A percentile compares a stretch with the other conserved stretches of the same genome.
Evolutionary conservation across 23 red algal genomes (phyloP).

Genomic region (Pyropia haitanensis): DNA sequence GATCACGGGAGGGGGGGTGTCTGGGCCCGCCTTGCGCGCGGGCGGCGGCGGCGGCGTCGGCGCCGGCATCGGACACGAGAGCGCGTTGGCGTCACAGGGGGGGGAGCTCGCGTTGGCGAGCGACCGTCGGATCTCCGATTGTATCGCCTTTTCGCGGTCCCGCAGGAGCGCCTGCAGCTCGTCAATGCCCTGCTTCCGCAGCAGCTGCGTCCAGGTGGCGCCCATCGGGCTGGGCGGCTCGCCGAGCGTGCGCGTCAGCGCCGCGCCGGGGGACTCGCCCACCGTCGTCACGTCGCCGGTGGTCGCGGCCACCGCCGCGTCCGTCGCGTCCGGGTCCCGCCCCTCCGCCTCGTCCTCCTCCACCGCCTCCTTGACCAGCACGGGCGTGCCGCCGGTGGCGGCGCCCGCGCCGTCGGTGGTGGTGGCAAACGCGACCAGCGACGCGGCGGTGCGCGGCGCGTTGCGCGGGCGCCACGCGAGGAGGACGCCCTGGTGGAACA

Average conservation of each 20-base stretch:
- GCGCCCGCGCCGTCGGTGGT: background rate
- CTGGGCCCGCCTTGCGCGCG: background rate
- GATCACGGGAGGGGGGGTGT: slow-evolving; percentile 14
- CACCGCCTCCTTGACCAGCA: slow-evolving; percentile 9
- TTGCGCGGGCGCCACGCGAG: background rate
- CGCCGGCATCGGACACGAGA: background rate
- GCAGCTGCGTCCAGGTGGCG: slow-evolving; percentile 29
- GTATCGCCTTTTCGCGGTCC: slow-evolving; percentile 15
- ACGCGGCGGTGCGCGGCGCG: background rate
- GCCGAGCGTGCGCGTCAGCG: background rate
- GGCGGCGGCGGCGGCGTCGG: background rate
- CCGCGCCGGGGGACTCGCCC: background rate
- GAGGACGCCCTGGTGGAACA: slow-evolving; percentile 10
- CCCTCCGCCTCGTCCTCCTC: background rate
- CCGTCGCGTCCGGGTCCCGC: background rate
- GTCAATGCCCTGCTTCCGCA: slow-evolving; percentile 51
- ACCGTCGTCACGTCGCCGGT: background rate
- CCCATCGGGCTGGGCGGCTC: background rate
- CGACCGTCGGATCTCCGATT: slow-evolving; percentile 10
- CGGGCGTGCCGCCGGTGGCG: background rate
- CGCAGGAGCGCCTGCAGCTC: slow-evolving; percentile 34
- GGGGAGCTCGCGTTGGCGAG: slow-evolving; percentile 2
- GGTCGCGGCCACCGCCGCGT: background rate
- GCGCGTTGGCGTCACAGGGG: background rate
- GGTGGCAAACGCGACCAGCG: background rate